A percentile compares a stretch with the other conserved stretches of the same genome.
phyloP scores from a whole-genome alignment of 202 grass and related monocot genomes.

The Schoenoplectus triqueter region DNA sequence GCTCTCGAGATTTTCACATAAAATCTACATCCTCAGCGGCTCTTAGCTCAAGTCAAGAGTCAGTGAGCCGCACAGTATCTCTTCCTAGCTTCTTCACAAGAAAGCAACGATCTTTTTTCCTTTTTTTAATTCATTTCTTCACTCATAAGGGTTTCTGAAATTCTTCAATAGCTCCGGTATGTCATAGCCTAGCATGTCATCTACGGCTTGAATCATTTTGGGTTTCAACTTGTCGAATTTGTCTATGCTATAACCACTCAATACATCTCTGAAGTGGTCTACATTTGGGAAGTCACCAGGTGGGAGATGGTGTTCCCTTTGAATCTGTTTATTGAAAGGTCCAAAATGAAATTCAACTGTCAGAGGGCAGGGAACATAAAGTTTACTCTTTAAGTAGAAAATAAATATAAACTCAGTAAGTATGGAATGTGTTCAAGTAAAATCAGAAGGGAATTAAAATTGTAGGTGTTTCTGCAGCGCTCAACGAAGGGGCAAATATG shows the following conservation, averaged over 20 bases:
- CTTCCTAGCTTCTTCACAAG: background rate
- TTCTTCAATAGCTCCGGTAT: constrained; percentile 78
- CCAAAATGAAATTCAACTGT: constrained; percentile 14
- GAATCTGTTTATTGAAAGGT: constrained; percentile 53
- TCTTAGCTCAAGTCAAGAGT: constrained; percentile 1
- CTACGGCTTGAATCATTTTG: constrained; percentile 80
- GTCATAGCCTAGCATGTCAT: constrained; percentile 80
- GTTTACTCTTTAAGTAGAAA: background rate
- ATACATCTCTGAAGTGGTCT: constrained; percentile 71
- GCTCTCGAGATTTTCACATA: constrained; percentile 1
- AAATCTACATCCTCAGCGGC: background rate
- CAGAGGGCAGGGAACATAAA: background rate
- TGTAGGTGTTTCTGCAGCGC: background rate
- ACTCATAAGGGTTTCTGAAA: constrained; percentile 81
- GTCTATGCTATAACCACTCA: constrained; percentile 71
- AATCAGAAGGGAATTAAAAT: background rate
- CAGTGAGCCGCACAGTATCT: background rate
- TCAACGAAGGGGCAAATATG: background rate
- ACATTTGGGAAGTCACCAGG: constrained; percentile 77
- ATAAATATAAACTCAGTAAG: background rate
- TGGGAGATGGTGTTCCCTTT: constrained; percentile 73
- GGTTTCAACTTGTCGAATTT: constrained; percentile 91
- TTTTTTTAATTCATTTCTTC: constrained; percentile 34
- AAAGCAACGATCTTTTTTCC: background rate
- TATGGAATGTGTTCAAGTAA: background rate